phyloP scores from a whole-genome alignment of 2,329 filamentous ascomycete species.

The Chaetomium strumarium region DNA sequence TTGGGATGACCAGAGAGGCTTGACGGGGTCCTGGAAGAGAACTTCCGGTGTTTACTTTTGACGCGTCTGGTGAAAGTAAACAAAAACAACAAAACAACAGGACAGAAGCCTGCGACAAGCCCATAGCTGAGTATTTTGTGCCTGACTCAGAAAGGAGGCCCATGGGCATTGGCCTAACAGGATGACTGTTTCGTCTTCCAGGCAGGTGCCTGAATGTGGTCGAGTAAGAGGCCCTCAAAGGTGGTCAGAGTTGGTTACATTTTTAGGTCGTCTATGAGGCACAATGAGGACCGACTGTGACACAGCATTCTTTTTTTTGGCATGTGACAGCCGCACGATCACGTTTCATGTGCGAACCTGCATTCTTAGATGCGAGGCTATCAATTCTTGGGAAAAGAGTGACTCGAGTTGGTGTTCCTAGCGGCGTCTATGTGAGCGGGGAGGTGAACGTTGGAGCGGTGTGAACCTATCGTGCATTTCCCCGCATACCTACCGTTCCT shows the following conservation, averaged over 20 bases:
- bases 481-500: constrained; percentile 4
- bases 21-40: too few relatives aligned
- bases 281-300: constrained; percentile 4
- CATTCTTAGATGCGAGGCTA: constrained; percentile 7
- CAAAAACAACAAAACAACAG: too few relatives aligned
- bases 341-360: constrained; percentile 14
- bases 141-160: too few relatives aligned
- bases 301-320: constrained; percentile 7
- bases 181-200: constrained; percentile 12
- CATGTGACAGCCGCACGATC: constrained; percentile 6
- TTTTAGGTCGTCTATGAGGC: constrained; percentile 1
- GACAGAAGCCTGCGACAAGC: too few relatives aligned
- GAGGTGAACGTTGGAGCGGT: constrained; percentile 7
- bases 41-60: too few relatives aligned
- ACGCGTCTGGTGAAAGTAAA: too few relatives aligned
- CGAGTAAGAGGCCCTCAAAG: neutral
- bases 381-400: too few relatives aligned
- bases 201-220: neutral
- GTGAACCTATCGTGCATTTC: constrained; percentile 13
- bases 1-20: too few relatives aligned
- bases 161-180: too few relatives aligned
- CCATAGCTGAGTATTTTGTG: too few relatives aligned
- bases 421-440: neutral
- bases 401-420: neutral
- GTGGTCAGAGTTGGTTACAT: neutral